These are phyloP conservation scores for Microcyclosporella mali DNA, from an alignment of 2,329 filamentous ascomycete genomes.

Conservation along the genomic window DNA sequence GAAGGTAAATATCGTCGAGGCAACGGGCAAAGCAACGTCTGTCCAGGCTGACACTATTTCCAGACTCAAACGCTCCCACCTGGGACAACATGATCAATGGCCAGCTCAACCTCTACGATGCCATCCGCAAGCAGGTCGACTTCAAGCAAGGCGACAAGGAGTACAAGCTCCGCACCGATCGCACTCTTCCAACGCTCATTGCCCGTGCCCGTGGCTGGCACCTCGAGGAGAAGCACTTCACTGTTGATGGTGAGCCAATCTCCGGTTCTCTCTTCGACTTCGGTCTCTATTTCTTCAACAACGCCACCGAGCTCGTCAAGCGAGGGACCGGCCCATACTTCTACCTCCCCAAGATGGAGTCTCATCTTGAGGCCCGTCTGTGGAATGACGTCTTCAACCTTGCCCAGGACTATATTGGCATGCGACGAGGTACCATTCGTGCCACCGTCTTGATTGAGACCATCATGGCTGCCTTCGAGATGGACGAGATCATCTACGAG, in stretches of 20 bases:
- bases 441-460: slow-evolving; percentile 96
- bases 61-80: slow-evolving; percentile 89
- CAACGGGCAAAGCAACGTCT: background rate
- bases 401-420: slow-evolving; percentile 84
- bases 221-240: slow-evolving; percentile 96
- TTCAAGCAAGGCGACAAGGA: slow-evolving; percentile 94
- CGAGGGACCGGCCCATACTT: slow-evolving; percentile 90
- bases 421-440: slow-evolving; percentile 85
- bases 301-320: slow-evolving; percentile 79
- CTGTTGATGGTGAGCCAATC: slow-evolving; percentile 88
- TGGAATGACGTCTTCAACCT: slow-evolving; percentile 99
- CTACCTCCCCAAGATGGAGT: slow-evolving; percentile 94
- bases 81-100: slow-evolving; percentile 99
- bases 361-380: slow-evolving; percentile 88
- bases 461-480: slow-evolving; percentile 95
- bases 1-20: slow-evolving; percentile 60
- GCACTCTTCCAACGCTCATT: slow-evolving; percentile 80
- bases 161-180: slow-evolving; percentile 94
- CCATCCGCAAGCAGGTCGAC: slow-evolving; percentile 86
- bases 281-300: slow-evolving; percentile 98
- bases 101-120: slow-evolving; percentile 95
- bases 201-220: slow-evolving; percentile 96
- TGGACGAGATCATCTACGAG: slow-evolving; percentile 99
- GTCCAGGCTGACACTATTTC: slow-evolving; percentile 4
- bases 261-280: slow-evolving; percentile 94